Evolutionary conservation across 495 filamentous ascomycete genomes (phyloP).

Genomic region (Parathielavia hyrcaniae): DNA sequence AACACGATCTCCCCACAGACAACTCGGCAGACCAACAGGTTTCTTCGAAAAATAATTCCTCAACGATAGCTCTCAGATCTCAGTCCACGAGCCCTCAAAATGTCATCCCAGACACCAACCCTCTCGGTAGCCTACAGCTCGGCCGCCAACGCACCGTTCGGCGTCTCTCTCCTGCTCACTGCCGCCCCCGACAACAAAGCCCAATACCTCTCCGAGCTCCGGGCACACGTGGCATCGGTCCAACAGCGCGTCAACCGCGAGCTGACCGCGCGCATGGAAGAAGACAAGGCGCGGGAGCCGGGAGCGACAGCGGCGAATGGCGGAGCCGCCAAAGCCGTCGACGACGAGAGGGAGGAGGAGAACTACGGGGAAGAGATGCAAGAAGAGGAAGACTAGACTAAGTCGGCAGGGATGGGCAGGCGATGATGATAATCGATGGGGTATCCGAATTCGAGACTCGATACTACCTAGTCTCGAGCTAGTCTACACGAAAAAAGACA

Average conservation of each 20-base stretch:
- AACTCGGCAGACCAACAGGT: neutral
- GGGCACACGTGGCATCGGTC: conserved; percentile 51
- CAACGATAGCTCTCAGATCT: neutral
- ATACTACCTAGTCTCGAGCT: too few species aligned
- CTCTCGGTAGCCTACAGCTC: conserved; percentile 54
- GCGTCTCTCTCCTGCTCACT: conserved; percentile 37
- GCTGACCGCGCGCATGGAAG: conserved; percentile 82
- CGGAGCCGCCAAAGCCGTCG: conserved; percentile 55
- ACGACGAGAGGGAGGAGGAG: conserved; percentile 77
- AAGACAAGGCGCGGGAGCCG: conserved; percentile 57
- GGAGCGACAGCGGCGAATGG: conserved; percentile 19
- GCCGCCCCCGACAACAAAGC: conserved; percentile 48
- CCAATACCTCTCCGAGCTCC: conserved; percentile 60
- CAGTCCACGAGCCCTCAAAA: conserved; percentile 11
- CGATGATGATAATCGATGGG: neutral
- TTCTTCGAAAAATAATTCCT: neutral
- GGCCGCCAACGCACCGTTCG: conserved; percentile 44
- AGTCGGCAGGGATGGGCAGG: neutral
- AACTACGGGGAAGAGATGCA: conserved; percentile 78
- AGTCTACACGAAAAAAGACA: neutral
- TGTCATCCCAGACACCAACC: conserved; percentile 13
- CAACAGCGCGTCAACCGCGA: conserved; percentile 76
- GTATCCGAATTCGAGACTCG: neutral
- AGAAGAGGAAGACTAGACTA: conserved; percentile 40
- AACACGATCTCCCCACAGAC: neutral